Conservation (phyloP, 306 rosid species). For the Malus domestica region ASM211411v1 NC_041793.1:10602001-10602500, state of each 20-base stretch:
- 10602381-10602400: slow-evolving; percentile 47
- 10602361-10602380: slow-evolving; percentile 48
- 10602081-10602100: slow-evolving; percentile 40
- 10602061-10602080: slow-evolving; percentile 18
- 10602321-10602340: slow-evolving; percentile 42
- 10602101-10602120: slow-evolving; percentile 47
- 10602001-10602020: background rate
- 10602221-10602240: slow-evolving; percentile 29
- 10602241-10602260: slow-evolving; percentile 33
- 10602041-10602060: background rate
- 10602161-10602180: slow-evolving; percentile 42
- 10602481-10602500: slow-evolving; percentile 39
- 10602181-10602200: slow-evolving; percentile 47
- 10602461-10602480: slow-evolving; percentile 39
- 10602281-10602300: slow-evolving; percentile 52
- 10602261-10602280: slow-evolving; percentile 48
- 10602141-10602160: slow-evolving; percentile 52
- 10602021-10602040: background rate
- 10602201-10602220: slow-evolving; percentile 45
- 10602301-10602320: slow-evolving; percentile 42
- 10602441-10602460: slow-evolving; percentile 49
- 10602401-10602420: slow-evolving; percentile 44
- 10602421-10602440: slow-evolving; percentile 47
- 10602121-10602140: slow-evolving; percentile 50
- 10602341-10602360: slow-evolving; percentile 35